Percentiles rank a stretch among this genome's conserved stretches.
These are phyloP conservation scores for Scortechinia acanthostroma DNA, from an alignment of 2,329 filamentous ascomycete genomes.

Conservation along the genomic window DNA sequence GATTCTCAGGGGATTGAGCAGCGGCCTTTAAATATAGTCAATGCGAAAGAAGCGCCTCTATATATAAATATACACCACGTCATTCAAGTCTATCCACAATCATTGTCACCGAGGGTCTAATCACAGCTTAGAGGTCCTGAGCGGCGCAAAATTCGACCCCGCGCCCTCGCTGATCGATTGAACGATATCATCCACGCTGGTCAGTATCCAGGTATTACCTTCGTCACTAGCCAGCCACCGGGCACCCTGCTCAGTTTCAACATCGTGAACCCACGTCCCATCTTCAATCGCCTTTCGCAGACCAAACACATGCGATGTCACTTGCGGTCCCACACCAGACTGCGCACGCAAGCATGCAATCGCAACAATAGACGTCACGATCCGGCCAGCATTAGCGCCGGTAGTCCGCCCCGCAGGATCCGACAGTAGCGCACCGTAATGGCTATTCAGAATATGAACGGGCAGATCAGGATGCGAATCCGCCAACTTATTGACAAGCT, in stretches of 20 bases:
- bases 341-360: slow-evolving; percentile 71
- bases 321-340: slow-evolving; percentile 76
- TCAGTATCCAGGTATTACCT: slow-evolving; percentile 56
- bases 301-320: slow-evolving; percentile 75
- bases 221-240: slow-evolving; percentile 59
- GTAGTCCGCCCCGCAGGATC: slow-evolving; percentile 45
- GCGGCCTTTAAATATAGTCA: too few relatives aligned
- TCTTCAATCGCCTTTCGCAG: slow-evolving; percentile 70
- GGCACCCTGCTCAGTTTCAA: slow-evolving; percentile 36
- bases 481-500: slow-evolving; percentile 65
- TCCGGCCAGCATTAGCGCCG: slow-evolving; percentile 51
- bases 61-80: neutral
- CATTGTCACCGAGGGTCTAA: too few relatives aligned
- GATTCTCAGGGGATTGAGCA: too few relatives aligned
- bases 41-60: neutral
- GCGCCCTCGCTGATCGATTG: slow-evolving; percentile 27
- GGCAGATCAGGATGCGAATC: slow-evolving; percentile 76
- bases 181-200: slow-evolving; percentile 54
- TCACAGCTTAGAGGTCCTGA: slow-evolving; percentile 31
- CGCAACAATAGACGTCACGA: slow-evolving; percentile 68
- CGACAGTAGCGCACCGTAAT: slow-evolving; percentile 69
- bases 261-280: slow-evolving; percentile 42
- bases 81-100: neutral
- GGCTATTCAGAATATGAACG: slow-evolving; percentile 68
- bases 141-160: slow-evolving; percentile 49